Percentiles rank a stretch among this genome's conserved stretches.
Conservation (phyloP, 1,284 basidiomycete genomes). For the Earliella scabrosa region DNA sequence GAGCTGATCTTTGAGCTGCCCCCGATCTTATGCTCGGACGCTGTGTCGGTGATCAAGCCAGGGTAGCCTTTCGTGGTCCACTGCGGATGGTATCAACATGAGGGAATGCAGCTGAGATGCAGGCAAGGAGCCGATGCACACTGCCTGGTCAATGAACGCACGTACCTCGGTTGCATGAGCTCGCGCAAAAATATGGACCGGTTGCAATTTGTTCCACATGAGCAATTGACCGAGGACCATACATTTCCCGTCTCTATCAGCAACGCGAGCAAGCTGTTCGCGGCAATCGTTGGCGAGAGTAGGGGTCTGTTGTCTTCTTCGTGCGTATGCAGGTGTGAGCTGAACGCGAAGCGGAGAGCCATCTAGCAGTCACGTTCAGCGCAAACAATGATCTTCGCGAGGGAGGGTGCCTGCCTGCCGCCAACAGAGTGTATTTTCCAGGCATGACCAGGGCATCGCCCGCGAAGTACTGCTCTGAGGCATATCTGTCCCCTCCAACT, state of each 20-base stretch:
- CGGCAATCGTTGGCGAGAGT: neutral
- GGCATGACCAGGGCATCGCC: constrained; percentile 13
- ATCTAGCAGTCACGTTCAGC: constrained; percentile 10
- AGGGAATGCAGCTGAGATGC: neutral
- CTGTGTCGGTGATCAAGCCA: constrained; percentile 18
- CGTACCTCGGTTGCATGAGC: constrained; percentile 24
- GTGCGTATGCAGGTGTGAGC: constrained; percentile 7
- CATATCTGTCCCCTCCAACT: constrained; percentile 11
- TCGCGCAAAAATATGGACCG: constrained; percentile 28
- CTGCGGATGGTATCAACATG: neutral
- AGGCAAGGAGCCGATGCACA: neutral
- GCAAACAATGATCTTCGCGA: neutral
- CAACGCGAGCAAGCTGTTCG: neutral
- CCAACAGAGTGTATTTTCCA: constrained; percentile 16
- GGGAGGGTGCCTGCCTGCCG: constrained; percentile 5
- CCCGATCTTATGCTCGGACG: neutral
- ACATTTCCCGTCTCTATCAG: constrained; percentile 21
- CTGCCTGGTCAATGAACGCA: neutral
- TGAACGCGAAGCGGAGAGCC: constrained; percentile 6
- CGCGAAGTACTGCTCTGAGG: constrained; percentile 9
- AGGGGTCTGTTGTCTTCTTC: constrained; percentile 3
- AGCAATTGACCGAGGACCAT: constrained; percentile 18
- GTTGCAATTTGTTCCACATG: constrained; percentile 23
- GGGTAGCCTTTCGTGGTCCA: constrained; percentile 22
- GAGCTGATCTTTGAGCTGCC: constrained; percentile 22